Conservation (phyloP, 306 rosid genomes). For the Trifolium pratense region DNA sequence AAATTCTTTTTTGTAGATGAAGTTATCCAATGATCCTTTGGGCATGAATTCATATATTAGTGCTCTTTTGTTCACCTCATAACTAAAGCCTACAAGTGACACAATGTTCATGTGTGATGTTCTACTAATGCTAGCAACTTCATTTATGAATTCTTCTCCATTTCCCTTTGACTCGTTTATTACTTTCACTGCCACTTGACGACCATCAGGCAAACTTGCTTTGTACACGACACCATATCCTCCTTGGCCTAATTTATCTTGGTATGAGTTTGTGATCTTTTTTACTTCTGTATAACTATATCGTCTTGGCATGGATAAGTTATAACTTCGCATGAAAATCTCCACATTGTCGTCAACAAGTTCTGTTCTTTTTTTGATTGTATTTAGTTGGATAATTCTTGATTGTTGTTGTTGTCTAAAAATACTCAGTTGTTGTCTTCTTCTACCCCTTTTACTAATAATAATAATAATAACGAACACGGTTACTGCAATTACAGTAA, state of each 20-base stretch:
- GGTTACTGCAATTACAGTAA: background rate
- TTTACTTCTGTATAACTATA: constrained; percentile 38
- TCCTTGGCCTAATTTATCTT: constrained; percentile 44
- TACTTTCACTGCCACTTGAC: constrained; percentile 48
- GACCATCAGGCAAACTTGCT: constrained; percentile 47
- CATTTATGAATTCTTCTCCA: constrained; percentile 57
- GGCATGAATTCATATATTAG: constrained; percentile 54
- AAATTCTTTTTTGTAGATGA: constrained; percentile 21
- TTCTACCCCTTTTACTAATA: background rate
- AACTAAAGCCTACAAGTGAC: constrained; percentile 48
- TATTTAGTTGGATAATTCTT: no score
- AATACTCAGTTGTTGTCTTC: constrained; percentile 38
- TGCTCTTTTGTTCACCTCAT: constrained; percentile 46
- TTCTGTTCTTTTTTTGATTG: background rate
- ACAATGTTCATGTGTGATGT: constrained; percentile 51
- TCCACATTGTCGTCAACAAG: background rate
- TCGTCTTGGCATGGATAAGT: constrained; percentile 26
- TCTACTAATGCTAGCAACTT: constrained; percentile 54
- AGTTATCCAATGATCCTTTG: constrained; percentile 54
- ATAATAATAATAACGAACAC: background rate
- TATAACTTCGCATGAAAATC: constrained; percentile 7
- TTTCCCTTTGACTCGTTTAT: constrained; percentile 36
- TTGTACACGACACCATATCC: constrained; percentile 55
- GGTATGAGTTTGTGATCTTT: constrained; percentile 44
- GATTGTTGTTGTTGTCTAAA: background rate